These are phyloP conservation scores for Gloeopeniophorella convolvens DNA, from an alignment of 768 basidiomycete species.

Conservation along the genomic window DNA sequence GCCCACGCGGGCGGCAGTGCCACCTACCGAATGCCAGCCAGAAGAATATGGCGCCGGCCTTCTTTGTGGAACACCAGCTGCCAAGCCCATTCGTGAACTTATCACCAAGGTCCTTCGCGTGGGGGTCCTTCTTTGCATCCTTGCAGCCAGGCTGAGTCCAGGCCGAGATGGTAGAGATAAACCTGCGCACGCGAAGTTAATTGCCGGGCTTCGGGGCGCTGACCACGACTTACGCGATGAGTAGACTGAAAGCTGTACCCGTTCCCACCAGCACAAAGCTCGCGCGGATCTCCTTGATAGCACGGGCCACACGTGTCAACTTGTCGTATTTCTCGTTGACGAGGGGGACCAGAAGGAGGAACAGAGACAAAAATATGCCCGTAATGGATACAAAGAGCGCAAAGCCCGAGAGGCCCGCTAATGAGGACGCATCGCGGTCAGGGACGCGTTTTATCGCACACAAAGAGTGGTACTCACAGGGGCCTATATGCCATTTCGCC, in stretches of 20 bases:
- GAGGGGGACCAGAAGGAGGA: conserved; percentile 74
- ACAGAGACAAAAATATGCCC: conserved; percentile 65
- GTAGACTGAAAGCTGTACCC: conserved; percentile 57
- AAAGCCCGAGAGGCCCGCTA: conserved; percentile 85
- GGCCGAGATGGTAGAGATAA: conserved; percentile 72
- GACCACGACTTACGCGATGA: conserved; percentile 61
- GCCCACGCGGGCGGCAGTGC: not conserved
- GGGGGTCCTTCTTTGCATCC: conserved; percentile 72
- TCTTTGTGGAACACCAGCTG: conserved; percentile 90
- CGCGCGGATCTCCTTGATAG: conserved; percentile 77
- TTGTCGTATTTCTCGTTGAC: conserved; percentile 84
- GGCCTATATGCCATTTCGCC: conserved; percentile 74
- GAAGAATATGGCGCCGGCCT: conserved; percentile 83
- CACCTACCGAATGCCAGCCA: conserved; percentile 75
- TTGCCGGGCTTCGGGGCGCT: conserved; percentile 8
- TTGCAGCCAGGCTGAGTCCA: conserved; percentile 92
- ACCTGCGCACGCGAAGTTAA: conserved; percentile 36
- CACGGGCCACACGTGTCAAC: conserved; percentile 66
- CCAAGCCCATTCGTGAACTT: conserved; percentile 62
- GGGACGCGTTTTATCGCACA: not conserved
- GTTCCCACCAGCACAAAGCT: conserved; percentile 74
- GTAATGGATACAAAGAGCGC: conserved; percentile 73
- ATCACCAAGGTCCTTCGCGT: conserved; percentile 53
- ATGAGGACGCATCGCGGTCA: not conserved
- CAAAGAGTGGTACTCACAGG: conserved; percentile 53